A percentile compares a stretch with the other conserved stretches of the same genome.
These are phyloP conservation scores for Umbelopsis ramanniana DNA, from an alignment of 192 early-diverging fungal genomes.

Conservation along the genomic window DNA sequence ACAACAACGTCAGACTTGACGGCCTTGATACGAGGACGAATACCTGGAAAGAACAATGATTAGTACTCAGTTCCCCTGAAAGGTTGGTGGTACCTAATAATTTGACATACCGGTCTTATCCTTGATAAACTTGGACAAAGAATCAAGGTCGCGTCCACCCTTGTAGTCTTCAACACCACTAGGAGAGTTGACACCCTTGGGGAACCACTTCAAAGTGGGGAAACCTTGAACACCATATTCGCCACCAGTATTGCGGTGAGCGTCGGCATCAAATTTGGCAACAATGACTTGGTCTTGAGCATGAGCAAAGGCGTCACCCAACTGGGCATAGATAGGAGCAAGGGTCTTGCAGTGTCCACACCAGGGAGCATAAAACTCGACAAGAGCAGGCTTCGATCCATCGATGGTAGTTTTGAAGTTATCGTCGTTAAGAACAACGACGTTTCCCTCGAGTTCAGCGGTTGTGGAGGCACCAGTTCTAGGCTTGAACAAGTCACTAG, in stretches of 20 bases:
- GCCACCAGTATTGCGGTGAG: constrained; percentile 79
- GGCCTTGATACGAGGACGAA: constrained; percentile 75
- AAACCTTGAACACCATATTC: constrained; percentile 82
- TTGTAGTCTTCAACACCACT: constrained; percentile 78
- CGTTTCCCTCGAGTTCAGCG: constrained; percentile 41
- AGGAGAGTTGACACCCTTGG: constrained; percentile 68
- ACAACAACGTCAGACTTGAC: constrained; percentile 65
- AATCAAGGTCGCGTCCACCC: constrained; percentile 83
- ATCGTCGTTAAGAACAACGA: constrained; percentile 55
- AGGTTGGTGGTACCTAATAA: neutral
- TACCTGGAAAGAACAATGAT: constrained; percentile 34
- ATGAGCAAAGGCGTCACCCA: constrained; percentile 77
- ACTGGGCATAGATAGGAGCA: constrained; percentile 75
- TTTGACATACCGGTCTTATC: constrained; percentile 74
- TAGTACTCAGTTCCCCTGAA: neutral
- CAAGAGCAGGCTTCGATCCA: constrained; percentile 74
- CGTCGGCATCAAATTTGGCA: constrained; percentile 88
- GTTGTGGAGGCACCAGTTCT: neutral
- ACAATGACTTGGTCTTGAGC: constrained; percentile 80
- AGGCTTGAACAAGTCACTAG: constrained; percentile 33
- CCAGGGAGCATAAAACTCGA: constrained; percentile 92
- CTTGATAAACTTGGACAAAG: constrained; percentile 73
- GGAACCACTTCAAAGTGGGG: constrained; percentile 95
- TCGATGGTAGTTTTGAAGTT: constrained; percentile 73
- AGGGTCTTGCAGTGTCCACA: constrained; percentile 86